These are phyloP conservation scores for Hericium erinaceus DNA, from an alignment of 768 basidiomycete genomes.

Conservation along the genomic window DNA sequence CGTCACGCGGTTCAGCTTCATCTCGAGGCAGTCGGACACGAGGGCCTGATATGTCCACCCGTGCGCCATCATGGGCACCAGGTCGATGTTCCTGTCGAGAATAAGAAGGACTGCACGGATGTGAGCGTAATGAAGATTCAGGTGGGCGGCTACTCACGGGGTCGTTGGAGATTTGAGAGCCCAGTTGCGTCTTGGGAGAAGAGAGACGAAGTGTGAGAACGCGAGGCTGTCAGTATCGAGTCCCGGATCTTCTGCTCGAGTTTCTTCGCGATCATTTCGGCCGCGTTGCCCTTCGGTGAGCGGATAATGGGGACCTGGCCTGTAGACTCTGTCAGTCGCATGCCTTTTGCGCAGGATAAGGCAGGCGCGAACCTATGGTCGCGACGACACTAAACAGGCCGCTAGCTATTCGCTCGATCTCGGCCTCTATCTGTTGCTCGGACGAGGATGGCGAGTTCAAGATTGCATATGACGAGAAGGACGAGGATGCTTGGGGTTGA, in stretches of 20 bases:
- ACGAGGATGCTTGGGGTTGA: constrained; percentile 23
- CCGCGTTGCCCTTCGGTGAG: constrained; percentile 91
- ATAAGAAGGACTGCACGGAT: constrained; percentile 70
- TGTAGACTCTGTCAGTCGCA: constrained; percentile 20
- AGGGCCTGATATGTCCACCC: constrained; percentile 99
- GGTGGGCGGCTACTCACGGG: constrained; percentile 43
- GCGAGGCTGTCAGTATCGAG: constrained; percentile 60
- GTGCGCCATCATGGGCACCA: constrained; percentile 88
- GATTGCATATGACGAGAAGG: constrained; percentile 66
- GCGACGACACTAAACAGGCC: constrained; percentile 89
- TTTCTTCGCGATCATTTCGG: constrained; percentile 98
- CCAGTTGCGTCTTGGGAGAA: constrained; percentile 79
- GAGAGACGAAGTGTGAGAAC: constrained; percentile 50
- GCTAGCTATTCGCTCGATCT: constrained; percentile 84
- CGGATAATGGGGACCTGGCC: constrained; percentile 93
- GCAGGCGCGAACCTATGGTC: constrained; percentile 56
- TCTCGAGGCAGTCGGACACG: constrained; percentile 93
- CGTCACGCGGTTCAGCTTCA: constrained; percentile 91
- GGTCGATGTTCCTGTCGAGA: constrained; percentile 89
- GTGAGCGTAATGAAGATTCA: not conserved
- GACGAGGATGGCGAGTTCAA: constrained; percentile 87
- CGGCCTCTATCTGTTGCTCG: constrained; percentile 86
- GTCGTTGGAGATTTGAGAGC: constrained; percentile 78
- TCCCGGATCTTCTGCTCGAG: constrained; percentile 89
- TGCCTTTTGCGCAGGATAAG: not conserved